These are phyloP conservation scores for Trichosporon sp. DNA, from an alignment of 1,284 basidiomycete species.

Conservation along the genomic window DNA sequence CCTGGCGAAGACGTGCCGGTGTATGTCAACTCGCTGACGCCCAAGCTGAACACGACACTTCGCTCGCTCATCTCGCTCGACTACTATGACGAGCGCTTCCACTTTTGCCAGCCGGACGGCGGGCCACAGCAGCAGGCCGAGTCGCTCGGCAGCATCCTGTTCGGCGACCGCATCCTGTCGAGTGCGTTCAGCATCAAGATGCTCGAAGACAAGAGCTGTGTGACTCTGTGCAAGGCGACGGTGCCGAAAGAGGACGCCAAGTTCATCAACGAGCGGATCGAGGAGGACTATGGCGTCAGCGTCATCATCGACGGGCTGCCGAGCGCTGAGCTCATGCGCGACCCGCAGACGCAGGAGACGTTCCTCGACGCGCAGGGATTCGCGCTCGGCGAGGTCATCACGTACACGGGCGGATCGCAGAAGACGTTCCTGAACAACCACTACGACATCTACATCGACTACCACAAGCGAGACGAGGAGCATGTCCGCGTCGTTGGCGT, in stretches of 20 bases:
- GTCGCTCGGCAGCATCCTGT: conserved; percentile 85
- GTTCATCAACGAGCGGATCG: conserved; percentile 84
- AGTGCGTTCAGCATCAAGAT: conserved; percentile 66
- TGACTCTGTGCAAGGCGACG: conserved; percentile 64
- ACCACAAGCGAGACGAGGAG: conserved; percentile 67
- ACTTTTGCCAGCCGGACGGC: conserved; percentile 76
- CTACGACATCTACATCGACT: conserved; percentile 61
- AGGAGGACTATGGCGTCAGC: conserved; percentile 88
- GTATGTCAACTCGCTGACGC: conserved; percentile 75
- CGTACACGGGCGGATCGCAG: conserved; percentile 20
- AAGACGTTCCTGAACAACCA: conserved; percentile 82
- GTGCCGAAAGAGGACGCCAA: conserved; percentile 71
- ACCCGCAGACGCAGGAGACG: conserved; percentile 67
- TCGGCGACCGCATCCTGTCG: conserved; percentile 92
- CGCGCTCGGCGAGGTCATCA: conserved; percentile 29
- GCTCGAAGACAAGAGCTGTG: conserved; percentile 60
- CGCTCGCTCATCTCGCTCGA: conserved; percentile 48
- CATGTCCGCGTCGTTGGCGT: conserved; percentile 83
- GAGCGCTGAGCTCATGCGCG: conserved; percentile 83
- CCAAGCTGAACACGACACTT: conserved; percentile 78
- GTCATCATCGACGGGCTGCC: conserved; percentile 94
- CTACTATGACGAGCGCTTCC: conserved; percentile 56
- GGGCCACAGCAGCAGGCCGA: conserved; percentile 78
- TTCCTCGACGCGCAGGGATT: conserved; percentile 77
- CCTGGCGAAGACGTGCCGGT: conserved; percentile 67